Evolutionary conservation across 225 moss, liverwort and hornwort species (phyloP).

Genomic region (Physcomitrellopsis africana): DNA sequence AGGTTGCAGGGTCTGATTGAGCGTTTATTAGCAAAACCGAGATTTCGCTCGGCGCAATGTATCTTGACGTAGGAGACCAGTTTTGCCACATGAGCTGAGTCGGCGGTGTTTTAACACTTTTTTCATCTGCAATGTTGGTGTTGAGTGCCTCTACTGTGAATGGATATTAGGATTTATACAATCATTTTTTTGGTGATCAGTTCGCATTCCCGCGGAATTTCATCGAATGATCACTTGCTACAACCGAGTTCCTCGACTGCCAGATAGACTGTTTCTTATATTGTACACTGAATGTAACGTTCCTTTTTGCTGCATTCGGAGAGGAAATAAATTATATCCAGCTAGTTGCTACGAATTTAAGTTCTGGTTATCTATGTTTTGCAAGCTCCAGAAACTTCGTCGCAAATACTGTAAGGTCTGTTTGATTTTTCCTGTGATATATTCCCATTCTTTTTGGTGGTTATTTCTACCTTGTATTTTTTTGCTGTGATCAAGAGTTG

Average conservation of each 20-base stretch:
- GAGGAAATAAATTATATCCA: slow-evolving; percentile 3
- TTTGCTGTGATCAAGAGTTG: no score
- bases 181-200: slow-evolving; percentile 31
- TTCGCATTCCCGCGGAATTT: slow-evolving; percentile 18
- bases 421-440: no score
- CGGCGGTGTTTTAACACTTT: slow-evolving; percentile 20
- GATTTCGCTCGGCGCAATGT: slow-evolving; percentile 68
- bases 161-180: slow-evolving; percentile 22
- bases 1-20: slow-evolving; percentile 61
- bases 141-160: slow-evolving; percentile 19
- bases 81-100: slow-evolving; percentile 9
- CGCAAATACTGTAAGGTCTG: no score
- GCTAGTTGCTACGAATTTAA: slow-evolving; percentile 1
- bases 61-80: slow-evolving; percentile 45
- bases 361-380: no score
- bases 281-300: slow-evolving; percentile 40
- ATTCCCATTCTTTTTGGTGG: no score
- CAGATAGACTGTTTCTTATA: slow-evolving; percentile 19
- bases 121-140: slow-evolving; percentile 32
- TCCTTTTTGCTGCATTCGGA: slow-evolving; percentile 32
- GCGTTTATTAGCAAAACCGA: slow-evolving; percentile 49
- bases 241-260: slow-evolving; percentile 33
- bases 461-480: no score
- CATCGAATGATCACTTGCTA: slow-evolving; percentile 8
- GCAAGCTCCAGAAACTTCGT: no score